phyloP scores from a whole-genome alignment of 495 filamentous ascomycete species.

The Glutinoglossum americanum region DNA sequence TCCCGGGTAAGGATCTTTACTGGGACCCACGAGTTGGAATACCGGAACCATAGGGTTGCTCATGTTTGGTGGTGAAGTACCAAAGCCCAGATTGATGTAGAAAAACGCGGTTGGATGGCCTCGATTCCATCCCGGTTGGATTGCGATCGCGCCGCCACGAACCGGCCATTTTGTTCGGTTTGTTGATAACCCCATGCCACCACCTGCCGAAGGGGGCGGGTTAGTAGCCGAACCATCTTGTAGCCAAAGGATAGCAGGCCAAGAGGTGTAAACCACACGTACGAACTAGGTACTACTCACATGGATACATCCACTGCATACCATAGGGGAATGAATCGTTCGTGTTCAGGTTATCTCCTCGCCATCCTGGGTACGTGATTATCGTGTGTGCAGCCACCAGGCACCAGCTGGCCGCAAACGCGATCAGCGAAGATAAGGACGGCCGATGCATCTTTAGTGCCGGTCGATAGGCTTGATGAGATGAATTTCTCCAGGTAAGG shows the following conservation, averaged over 20 bases:
- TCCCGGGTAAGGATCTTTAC: conserved; percentile 61
- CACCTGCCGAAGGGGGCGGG: conserved; percentile 34
- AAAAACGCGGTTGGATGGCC: conserved; percentile 71
- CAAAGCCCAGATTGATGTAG: conserved; percentile 88
- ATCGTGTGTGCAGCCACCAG: conserved; percentile 59
- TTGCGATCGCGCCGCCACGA: conserved; percentile 57
- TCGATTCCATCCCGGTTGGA: conserved; percentile 91
- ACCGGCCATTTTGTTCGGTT: conserved; percentile 91
- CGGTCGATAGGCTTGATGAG: not conserved
- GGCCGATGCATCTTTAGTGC: conserved; percentile 14
- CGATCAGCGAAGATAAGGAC: conserved; percentile 26
- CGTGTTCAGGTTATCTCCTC: conserved; percentile 78
- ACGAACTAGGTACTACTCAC: conserved; percentile 30
- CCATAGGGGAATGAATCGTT: conserved; percentile 71
- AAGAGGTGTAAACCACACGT: not conserved
- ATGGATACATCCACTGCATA: conserved; percentile 98
- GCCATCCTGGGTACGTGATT: conserved; percentile 82
- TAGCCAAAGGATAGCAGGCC: not conserved
- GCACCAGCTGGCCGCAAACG: conserved; percentile 14
- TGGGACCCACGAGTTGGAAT: conserved; percentile 72
- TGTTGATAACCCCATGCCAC: conserved; percentile 51
- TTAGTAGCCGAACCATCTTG: not conserved
- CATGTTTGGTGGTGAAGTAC: conserved; percentile 69
- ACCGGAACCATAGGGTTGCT: conserved; percentile 62
- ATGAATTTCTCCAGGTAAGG: not conserved